Base-by-base conservation (phyloP, 2,329 filamentous ascomycete genomes). In the Ophiosphaerella herpotricha region DNA sequence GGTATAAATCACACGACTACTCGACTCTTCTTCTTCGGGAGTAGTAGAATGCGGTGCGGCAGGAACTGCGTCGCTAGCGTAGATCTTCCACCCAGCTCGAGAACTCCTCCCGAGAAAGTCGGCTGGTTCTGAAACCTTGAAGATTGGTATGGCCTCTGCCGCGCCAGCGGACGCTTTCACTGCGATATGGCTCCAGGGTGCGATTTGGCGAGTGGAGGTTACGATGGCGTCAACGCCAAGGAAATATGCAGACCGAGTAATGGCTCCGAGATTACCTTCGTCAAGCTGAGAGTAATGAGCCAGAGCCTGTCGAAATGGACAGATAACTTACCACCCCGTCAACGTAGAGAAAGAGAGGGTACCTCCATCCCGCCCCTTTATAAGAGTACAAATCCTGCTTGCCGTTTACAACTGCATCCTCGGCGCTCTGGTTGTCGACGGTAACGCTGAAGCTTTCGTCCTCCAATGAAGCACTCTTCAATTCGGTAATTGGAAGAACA, bases 161-260 rank as follows among this genome's bases (percentile, higher is more conserved):
- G 93, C 93, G 7, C 94, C 94, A 0, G 91, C 87, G 1, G 92
- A 91, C 0, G 93, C 89, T 73, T 97, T 97, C 52, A 96, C 81
- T 0, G 90, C 86, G 7, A 92, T 83, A 0, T 91, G 82, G 7
- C 87, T 89, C 52, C 97, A 78, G 0, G 85, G 82, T 0, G 92
- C 89, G 13, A 88, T 85, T 8, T 74, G 87, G 51, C 85, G 83
- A 26, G 82, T 85, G 2, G 90, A 89, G 46, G 96, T 85, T 2
- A 85, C 85, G 16, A 99, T 83, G 4, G 90, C 92, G 47, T 92
- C 89, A 5, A 90, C 87, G 18, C 93, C 93, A n/a, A 97, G 83
- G 72, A 94, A 97, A 65, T 90, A 88, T 2, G 91, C 91, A 5
- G 90, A 90, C 32, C 94, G 88, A 37, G 97, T 80, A 52, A 97